Base-by-base conservation (phyloP, 1,139 yeast species). In the Taphrina flavorubra region DNA sequence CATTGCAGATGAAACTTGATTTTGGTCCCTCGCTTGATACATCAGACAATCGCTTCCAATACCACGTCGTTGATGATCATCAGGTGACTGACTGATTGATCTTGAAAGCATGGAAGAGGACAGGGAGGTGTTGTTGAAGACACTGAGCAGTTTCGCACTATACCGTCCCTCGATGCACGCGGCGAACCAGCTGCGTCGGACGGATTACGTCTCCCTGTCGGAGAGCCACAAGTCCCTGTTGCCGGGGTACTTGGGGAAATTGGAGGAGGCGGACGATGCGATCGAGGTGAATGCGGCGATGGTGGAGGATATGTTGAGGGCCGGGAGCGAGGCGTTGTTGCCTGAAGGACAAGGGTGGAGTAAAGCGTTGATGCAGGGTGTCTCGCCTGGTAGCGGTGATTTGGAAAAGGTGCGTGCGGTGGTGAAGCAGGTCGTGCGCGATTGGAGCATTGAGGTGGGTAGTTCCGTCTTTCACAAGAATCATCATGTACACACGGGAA, bases 341-440 rank as follows among this genome's bases (percentile, higher is more conserved):
- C 58, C 51, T 47, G 39, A 13, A 34, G 36, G 31, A 25, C 4
- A 25, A 25, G 31, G 31, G 31, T 63, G 67, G 67, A 42, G 20
- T 34, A 16, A 39, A 7, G 25, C 10, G 5, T 18, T 44, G 44
- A 25, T 25, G 31, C 31, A 25, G 31, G 16, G 40, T 25, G 47
- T 55, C 31, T 20, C 51, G 37, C 55, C 53, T n/a, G 31, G 51
- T 14, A 40, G 42, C 11, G 63, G 57, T 4, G 65, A 88, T 71
- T 82, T 81, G 70, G 89, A 86, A 66, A 88, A 88, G 75, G 89
- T 88, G 0, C 77, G 86, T 49, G 81, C 88, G 1, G 81, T 88
- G 0, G 76, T 91, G 70, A 79, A 86, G 51, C 97, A 90, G 74
- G 75, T 88, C 11, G 81, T 83, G 2, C 78, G 97, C 67, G 97